Conservation (phyloP, 1,139 yeast genomes). For the Hanseniaspora uvarum region DNA sequence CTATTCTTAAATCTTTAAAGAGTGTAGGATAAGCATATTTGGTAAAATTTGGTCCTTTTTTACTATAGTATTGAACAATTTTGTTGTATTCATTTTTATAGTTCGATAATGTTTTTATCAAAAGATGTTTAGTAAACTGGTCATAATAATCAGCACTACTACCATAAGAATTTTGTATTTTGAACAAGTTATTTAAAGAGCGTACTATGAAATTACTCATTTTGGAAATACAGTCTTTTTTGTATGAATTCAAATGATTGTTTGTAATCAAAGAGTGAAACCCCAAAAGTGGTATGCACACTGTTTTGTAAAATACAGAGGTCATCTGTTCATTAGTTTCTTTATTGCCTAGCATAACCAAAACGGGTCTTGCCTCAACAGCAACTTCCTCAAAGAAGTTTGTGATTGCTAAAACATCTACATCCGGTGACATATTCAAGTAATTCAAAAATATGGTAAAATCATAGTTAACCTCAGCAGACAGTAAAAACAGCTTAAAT, state of each 20-base stretch:
- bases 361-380: not conserved
- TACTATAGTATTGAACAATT: slow-evolving; percentile 2
- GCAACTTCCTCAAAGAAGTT: not conserved
- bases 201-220: slow-evolving; percentile 11
- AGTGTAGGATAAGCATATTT: not conserved
- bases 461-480: not conserved
- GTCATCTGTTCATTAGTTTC: not conserved
- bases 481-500: not conserved
- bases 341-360: not conserved
- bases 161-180: not conserved
- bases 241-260: not conserved
- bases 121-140: not conserved
- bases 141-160: not conserved
- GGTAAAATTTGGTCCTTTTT: not conserved
- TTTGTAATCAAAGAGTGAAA: not conserved
- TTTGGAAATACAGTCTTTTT: not conserved
- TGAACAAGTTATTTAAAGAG: slow-evolving; percentile 7
- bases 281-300: slow-evolving; percentile 1
- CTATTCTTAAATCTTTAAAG: not conserved
- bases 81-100: slow-evolving; percentile 10
- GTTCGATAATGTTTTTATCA: not conserved
- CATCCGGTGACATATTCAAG: not conserved
- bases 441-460: not conserved
- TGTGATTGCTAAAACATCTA: not conserved
- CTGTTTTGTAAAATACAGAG: not conserved